Evolutionary conservation across 1,284 basidiomycete genomes (phyloP).

Genomic region (Cutaneotrichosporon cyanovorans): DNA sequence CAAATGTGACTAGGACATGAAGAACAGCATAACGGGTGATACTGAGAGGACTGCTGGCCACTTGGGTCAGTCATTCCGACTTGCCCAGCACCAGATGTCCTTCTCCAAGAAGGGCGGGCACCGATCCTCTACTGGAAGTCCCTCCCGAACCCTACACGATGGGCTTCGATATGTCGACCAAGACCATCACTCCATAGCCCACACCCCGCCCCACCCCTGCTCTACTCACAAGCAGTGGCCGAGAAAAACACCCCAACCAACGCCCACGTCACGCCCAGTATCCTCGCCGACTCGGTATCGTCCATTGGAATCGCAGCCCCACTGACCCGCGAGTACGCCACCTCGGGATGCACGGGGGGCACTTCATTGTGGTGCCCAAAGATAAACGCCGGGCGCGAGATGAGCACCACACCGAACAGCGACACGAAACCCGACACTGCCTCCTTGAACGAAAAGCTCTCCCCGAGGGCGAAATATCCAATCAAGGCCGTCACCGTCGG

Average conservation of each 20-base stretch:
- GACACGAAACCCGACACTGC: slow-evolving; percentile 58
- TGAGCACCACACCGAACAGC: slow-evolving; percentile 57
- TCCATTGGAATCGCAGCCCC: slow-evolving; percentile 13
- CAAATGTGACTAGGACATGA: too few species aligned
- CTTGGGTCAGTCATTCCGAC: too few species aligned
- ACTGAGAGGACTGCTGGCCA: too few species aligned
- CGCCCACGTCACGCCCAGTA: slow-evolving; percentile 33
- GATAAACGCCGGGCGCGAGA: slow-evolving; percentile 58
- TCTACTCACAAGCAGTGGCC: slow-evolving; percentile 37
- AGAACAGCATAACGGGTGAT: too few species aligned
- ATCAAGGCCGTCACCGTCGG: slow-evolving; percentile 64
- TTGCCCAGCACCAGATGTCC: too few species aligned
- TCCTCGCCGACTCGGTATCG: slow-evolving; percentile 16
- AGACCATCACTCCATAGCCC: too few species aligned
- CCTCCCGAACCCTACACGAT: too few species aligned
- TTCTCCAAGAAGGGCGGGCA: too few species aligned
- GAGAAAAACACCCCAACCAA: slow-evolving; percentile 32
- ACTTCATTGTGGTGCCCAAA: slow-evolving; percentile 42
- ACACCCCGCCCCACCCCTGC: not conserved
- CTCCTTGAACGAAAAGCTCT: slow-evolving; percentile 56
- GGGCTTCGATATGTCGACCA: too few species aligned
- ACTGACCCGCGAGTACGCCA: not conserved
- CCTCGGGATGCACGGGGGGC: slow-evolving; percentile 59
- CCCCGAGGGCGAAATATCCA: slow-evolving; percentile 61
- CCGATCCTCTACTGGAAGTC: too few species aligned